Evolutionary conservation across 495 filamentous ascomycete genomes (phyloP).

Genomic region (Hyaloscypha hepaticicola): DNA sequence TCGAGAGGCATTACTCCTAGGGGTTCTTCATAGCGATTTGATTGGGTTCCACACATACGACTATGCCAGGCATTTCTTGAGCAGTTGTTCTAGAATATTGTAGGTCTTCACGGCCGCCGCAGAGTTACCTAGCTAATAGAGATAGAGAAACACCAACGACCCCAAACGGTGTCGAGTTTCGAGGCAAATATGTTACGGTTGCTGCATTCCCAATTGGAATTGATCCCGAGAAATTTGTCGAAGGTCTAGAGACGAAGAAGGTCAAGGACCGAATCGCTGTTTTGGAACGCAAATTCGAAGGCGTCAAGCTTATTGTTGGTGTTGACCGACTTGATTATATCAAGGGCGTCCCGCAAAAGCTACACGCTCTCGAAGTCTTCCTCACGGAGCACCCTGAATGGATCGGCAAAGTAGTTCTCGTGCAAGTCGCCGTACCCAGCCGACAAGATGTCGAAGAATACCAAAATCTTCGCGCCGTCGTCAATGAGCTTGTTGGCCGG

Average conservation of each 20-base stretch:
- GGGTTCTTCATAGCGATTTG: constrained; percentile 80
- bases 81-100: constrained; percentile 80
- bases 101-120: constrained; percentile 41
- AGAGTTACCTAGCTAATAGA: constrained; percentile 10
- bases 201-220: constrained; percentile 93
- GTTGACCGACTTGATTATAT: constrained; percentile 94
- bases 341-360: constrained; percentile 93
- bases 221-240: constrained; percentile 91
- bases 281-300: constrained; percentile 78
- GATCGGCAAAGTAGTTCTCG: constrained; percentile 86
- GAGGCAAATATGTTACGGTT: constrained; percentile 69
- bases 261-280: constrained; percentile 77
- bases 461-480: constrained; percentile 84
- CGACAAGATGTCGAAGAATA: constrained; percentile 95
- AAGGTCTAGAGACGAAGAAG: constrained; percentile 75
- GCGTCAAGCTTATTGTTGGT: constrained; percentile 86
- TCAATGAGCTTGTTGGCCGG: constrained; percentile 85
- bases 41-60: constrained; percentile 96
- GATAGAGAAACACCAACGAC: constrained; percentile 72
- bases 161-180: constrained; percentile 77
- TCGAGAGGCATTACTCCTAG: constrained; percentile 74
- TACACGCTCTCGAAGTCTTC: constrained; percentile 88
- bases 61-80: constrained; percentile 87
- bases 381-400: constrained; percentile 89
- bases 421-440: constrained; percentile 91